Conservation (phyloP, 2,329 filamentous ascomycete species). For the Albophoma yamanashiensis region DNA sequence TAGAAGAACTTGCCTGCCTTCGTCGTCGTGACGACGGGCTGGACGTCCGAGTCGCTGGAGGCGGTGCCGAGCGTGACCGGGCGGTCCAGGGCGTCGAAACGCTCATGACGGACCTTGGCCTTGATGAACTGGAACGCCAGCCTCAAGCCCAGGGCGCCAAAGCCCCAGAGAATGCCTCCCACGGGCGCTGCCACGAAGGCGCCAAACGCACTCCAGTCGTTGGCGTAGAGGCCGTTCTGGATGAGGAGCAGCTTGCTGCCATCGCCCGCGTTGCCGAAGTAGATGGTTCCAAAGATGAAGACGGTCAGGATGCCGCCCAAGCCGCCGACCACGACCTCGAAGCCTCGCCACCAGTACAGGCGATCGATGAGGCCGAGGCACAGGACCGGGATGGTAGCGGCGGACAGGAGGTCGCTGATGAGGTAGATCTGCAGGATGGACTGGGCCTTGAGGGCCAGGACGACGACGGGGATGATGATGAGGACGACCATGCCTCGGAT, state of each 20-base stretch:
- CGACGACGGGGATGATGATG: conserved; percentile 63
- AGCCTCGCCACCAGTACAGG: conserved; percentile 70
- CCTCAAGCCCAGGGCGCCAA: conserved; percentile 49
- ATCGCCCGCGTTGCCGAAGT: conserved; percentile 55
- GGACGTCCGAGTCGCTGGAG: conserved; percentile 2
- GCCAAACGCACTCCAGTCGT: conserved; percentile 75
- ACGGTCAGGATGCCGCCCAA: conserved; percentile 69
- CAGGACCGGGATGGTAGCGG: conserved; percentile 64
- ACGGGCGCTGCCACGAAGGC: conserved; percentile 73
- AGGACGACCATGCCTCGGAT: conserved; percentile 60
- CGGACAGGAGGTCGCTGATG: conserved; percentile 70
- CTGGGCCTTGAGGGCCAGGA: conserved; percentile 63
- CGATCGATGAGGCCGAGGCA: conserved; percentile 58
- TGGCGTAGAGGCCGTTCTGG: conserved; percentile 61
- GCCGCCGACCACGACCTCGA: conserved; percentile 69
- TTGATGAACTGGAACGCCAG: conserved; percentile 45
- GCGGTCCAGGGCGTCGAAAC: conserved; percentile 58
- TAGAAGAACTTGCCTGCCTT: conserved; percentile 47
- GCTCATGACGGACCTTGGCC: conserved; percentile 46
- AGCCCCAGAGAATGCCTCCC: conserved; percentile 62
- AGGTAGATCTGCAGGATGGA: conserved; percentile 73
- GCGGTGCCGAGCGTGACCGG: conserved; percentile 21
- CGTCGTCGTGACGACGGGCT: conserved; percentile 19
- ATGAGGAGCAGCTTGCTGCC: conserved; percentile 62
- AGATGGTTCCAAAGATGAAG: conserved; percentile 71